These are phyloP conservation scores for Aspergillus pseudoglaucus DNA, from an alignment of 2,329 filamentous ascomycete genomes.

Conservation along the genomic window DNA sequence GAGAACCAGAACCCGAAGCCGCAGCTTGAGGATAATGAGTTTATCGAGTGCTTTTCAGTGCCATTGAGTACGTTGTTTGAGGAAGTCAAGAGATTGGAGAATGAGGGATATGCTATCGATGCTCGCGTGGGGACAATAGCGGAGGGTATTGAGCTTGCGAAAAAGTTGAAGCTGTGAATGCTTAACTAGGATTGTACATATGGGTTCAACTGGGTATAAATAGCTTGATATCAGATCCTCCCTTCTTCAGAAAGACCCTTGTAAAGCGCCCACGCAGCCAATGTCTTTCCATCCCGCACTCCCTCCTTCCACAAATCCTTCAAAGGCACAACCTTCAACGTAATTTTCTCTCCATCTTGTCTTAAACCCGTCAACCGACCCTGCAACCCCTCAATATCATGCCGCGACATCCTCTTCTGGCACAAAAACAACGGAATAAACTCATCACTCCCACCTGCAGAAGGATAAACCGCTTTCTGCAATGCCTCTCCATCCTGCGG, in stretches of 20 bases:
- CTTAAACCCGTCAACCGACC: constrained; percentile 50
- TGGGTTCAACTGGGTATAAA: not conserved
- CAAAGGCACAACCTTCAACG: constrained; percentile 48
- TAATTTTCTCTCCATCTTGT: constrained; percentile 54
- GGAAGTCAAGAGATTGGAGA: constrained; percentile 60
- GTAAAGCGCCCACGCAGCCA: constrained; percentile 52
- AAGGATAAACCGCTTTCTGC: constrained; percentile 48
- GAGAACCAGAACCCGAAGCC: constrained; percentile 65
- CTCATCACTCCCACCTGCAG: constrained; percentile 52
- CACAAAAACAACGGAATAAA: constrained; percentile 53
- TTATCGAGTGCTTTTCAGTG: constrained; percentile 71
- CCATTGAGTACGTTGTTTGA: constrained; percentile 59
- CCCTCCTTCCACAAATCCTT: constrained; percentile 49
- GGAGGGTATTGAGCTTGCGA: constrained; percentile 69
- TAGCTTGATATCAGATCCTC: constrained; percentile 25
- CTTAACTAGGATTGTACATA: not conserved
- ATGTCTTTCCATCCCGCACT: constrained; percentile 49
- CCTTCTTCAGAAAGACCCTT: constrained; percentile 45
- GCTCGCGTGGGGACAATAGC: constrained; percentile 70
- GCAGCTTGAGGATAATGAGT: constrained; percentile 70
- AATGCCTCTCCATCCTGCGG: constrained; percentile 29
- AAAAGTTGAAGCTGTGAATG: constrained; percentile 32
- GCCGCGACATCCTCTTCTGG: constrained; percentile 45
- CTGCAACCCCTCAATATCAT: constrained; percentile 45
- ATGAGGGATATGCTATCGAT: constrained; percentile 70